Evolutionary conservation across 2,329 filamentous ascomycete genomes (phyloP), one percentile per base, ranked within the genome.

Genomic region (Lachnellula cervina): DNA sequence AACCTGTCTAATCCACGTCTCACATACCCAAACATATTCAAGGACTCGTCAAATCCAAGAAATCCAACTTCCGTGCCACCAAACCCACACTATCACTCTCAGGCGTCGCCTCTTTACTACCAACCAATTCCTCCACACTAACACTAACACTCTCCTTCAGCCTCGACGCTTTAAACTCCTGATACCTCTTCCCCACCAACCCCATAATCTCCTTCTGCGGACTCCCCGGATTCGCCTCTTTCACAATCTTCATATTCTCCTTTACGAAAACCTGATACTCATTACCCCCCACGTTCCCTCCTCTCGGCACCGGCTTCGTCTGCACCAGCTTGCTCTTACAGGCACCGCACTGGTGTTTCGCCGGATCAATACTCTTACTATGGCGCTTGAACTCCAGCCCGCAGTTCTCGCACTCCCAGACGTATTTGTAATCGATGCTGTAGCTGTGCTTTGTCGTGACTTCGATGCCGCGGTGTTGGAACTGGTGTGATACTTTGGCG

Each of bases 371-470:
- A 68, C 89, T 94, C 72, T 87, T 90, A 16, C 87, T 91, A 71
- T 97, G 93, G 4, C 93, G 79, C 67, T 91, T 89, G 70, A 88
- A 95, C 69, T 89, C 86, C 34, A 80, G 73, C 0, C 76, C 80
- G 68, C 94, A 97, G 3, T 68, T 74, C 17, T 64, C 74, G 69
- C 93, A 97, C 43, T 80, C 76, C 93, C 94, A 97, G 19, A 92
- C 74, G 69, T 93, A 99, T 74, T 93, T 95, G 75, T 90, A 96
- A 64, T 92, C 87, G 66, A 97, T 97, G 49, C 86, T 81, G 70
- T 97, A 99, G 34, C 77, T 81, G 72, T 99, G 93, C 68, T 89
- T 95, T 0, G 92, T 97, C 1, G 91, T 96, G 19, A 97, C 90
- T 35, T 86, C 74, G 44, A 97, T 80, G 4, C 83, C 86, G 2